These are phyloP conservation scores for Cryptococcus sp. DNA, from an alignment of 1,284 basidiomycete species.

Conservation along the genomic window DNA sequence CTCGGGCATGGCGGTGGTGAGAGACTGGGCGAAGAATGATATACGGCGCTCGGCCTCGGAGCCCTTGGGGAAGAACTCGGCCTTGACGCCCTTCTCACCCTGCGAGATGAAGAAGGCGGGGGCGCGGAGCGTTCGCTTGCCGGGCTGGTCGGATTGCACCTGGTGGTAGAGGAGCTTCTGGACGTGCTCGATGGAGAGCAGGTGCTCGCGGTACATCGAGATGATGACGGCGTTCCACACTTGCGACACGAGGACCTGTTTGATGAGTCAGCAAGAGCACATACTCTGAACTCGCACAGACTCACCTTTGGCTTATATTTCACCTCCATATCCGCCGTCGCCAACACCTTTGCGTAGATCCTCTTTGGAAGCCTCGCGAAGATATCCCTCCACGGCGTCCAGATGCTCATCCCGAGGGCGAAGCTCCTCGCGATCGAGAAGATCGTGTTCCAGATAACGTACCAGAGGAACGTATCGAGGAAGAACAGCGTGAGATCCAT, in stretches of 20 bases:
- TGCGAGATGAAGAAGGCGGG: constrained; percentile 94
- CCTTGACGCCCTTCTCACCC: constrained; percentile 73
- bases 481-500: constrained; percentile 95
- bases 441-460: constrained; percentile 89
- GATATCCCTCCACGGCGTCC: constrained; percentile 96
- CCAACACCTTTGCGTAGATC: constrained; percentile 88
- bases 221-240: constrained; percentile 99
- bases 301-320: constrained; percentile 93
- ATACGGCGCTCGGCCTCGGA: constrained; percentile 92
- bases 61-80: constrained; percentile 88
- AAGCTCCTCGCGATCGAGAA: constrained; percentile 89
- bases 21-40: constrained; percentile 92
- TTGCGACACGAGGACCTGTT: constrained; percentile 86
- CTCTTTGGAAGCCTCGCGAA: constrained; percentile 88
- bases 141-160: constrained; percentile 75
- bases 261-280: not conserved
- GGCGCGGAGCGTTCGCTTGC: constrained; percentile 80
- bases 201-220: constrained; percentile 97
- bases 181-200: constrained; percentile 93
- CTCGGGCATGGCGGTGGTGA: constrained; percentile 84
- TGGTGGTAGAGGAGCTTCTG: constrained; percentile 93
- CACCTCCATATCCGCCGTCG: constrained; percentile 87
- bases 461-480: constrained; percentile 97
- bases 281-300: no score
- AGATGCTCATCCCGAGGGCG: constrained; percentile 83